These are phyloP conservation scores for Coffea humblotiana DNA, from an alignment of 305 asterid species.

Conservation along the genomic window DNA sequence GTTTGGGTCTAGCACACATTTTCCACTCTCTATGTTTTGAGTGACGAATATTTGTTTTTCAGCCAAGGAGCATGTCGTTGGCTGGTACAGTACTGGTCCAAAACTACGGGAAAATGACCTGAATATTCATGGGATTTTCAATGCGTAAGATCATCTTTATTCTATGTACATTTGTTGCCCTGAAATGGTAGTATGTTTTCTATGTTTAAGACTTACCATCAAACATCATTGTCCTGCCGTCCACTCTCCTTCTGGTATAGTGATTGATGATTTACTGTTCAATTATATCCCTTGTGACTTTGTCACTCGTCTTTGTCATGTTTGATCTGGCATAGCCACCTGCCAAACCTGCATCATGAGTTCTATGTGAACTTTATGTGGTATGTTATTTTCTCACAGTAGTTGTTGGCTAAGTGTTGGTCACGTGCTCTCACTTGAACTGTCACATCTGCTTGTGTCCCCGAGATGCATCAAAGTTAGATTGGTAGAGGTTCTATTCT, in stretches of 20 bases:
- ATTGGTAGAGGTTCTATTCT: neutral
- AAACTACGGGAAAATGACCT: conserved; percentile 87
- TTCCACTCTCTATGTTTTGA: conserved; percentile 15
- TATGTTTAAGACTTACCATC: neutral
- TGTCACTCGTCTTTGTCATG: neutral
- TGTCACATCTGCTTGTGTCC: neutral
- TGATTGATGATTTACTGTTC: neutral
- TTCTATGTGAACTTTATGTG: neutral
- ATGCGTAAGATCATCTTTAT: conserved; percentile 55
- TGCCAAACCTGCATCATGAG: neutral
- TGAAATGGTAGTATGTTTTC: neutral
- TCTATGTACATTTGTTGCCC: neutral
- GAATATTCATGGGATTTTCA: conserved; percentile 70
- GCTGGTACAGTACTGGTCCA: conserved; percentile 98
- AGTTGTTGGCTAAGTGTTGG: neutral
- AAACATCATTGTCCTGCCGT: neutral
- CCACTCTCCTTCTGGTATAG: neutral
- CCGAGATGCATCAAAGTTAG: too few relatives aligned
- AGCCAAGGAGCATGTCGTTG: conserved; percentile 99
- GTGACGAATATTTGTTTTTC: conserved; percentile 25
- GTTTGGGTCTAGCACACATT: neutral
- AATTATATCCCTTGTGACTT: neutral
- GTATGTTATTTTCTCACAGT: neutral
- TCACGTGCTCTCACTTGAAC: neutral
- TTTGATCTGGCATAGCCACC: neutral